Percentiles rank a stretch among this genome's conserved stretches.
Evolutionary conservation across 2,329 filamentous ascomycete genomes (phyloP).

Genomic region (Chaetomiaceae sp.): DNA sequence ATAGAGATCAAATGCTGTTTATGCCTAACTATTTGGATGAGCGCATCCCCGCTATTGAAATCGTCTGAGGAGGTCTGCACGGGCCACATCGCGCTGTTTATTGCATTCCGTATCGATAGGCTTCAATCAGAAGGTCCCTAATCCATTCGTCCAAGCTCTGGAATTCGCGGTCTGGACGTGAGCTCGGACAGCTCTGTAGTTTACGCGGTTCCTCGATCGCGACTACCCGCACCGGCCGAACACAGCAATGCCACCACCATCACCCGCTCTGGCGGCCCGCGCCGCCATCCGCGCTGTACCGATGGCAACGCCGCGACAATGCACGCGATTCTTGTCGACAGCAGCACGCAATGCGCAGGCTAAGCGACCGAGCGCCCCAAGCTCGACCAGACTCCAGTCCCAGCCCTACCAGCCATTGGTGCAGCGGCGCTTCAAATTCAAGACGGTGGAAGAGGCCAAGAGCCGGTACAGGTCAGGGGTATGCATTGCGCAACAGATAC

Average conservation of each 20-base stretch:
- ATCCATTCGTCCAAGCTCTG: conserved; percentile 1
- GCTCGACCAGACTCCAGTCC: conserved; percentile 12
- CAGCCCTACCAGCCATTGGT: conserved; percentile 25
- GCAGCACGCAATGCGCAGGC: conserved; percentile 23
- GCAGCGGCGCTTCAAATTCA: conserved; percentile 38
- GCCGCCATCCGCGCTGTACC: conserved; percentile 31
- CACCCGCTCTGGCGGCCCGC: conserved; percentile 32
- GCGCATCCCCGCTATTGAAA: too few species aligned
- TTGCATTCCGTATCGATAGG: too few species aligned
- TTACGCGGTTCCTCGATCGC: too few species aligned
- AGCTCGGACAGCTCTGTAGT: too few species aligned
- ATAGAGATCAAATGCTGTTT: too few species aligned
- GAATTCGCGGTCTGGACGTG: conserved; percentile 3
- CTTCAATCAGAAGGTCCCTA: conserved; percentile 16
- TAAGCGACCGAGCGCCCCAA: conserved; percentile 21
- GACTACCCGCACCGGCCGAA: not conserved
- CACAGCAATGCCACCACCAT: conserved; percentile 33
- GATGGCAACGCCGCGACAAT: conserved; percentile 32
- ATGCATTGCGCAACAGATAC: too few species aligned
- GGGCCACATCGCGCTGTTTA: too few species aligned
- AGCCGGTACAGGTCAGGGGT: conserved; percentile 52
- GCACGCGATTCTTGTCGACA: conserved; percentile 38
- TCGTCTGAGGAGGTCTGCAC: too few species aligned
- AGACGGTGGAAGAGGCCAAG: conserved; percentile 54
- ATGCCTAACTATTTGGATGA: too few species aligned